Percentiles rank a stretch among this genome's conserved stretches.
Evolutionary conservation across 208 protist genomes (phyloP).

Genomic region (Entamoeba nuttalli): DNA sequence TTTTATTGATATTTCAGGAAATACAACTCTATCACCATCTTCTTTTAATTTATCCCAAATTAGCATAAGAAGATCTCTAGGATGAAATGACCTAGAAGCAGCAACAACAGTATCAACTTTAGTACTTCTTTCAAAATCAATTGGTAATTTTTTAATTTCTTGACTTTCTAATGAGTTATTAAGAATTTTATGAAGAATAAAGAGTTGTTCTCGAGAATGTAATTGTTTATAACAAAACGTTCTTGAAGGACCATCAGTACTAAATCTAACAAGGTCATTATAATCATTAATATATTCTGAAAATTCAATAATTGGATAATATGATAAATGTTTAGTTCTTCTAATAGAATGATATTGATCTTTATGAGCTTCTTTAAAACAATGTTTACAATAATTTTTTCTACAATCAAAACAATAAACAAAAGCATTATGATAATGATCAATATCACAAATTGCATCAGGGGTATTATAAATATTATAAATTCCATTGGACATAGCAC

Average conservation of each 20-base stretch:
- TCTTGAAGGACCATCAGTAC: background rate
- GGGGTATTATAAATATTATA: background rate
- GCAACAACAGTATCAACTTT: background rate
- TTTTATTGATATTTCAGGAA: background rate
- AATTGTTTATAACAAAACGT: background rate
- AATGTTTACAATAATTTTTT: background rate
- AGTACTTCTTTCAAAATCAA: background rate
- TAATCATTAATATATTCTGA: background rate
- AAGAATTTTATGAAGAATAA: background rate
- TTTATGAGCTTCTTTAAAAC: background rate
- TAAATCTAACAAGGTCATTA: background rate
- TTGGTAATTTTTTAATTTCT: background rate
- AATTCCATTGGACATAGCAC: background rate
- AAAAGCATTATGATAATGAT: background rate
- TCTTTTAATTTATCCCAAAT: slow-evolving; percentile 31
- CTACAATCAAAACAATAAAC: background rate
- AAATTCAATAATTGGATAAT: background rate
- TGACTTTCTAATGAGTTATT: background rate
- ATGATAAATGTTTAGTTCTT: background rate
- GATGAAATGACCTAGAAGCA: background rate
- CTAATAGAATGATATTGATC: background rate
- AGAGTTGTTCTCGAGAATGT: background rate
- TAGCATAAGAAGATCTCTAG: background rate
- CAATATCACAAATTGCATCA: background rate
- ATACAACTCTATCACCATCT: background rate